Conservation (phyloP, 768 basidiomycete genomes). For the Hericium coralloides region DNA sequence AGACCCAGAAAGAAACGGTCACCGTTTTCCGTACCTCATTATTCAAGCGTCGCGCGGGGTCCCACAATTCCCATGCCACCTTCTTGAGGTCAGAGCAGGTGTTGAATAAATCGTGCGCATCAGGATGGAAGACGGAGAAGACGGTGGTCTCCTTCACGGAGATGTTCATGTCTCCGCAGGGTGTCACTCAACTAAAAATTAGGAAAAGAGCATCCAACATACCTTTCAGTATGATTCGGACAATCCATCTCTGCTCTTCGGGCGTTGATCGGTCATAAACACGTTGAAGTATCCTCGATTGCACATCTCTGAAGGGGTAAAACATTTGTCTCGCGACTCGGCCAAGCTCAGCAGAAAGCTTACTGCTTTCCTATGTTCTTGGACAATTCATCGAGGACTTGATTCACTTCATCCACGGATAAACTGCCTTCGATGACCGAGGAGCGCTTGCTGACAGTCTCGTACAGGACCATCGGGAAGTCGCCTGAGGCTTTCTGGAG, state of each 20-base stretch:
- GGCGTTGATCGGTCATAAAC: constrained; percentile 75
- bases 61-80: constrained; percentile 82
- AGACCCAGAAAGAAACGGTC: neutral
- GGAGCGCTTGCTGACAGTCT: constrained; percentile 78
- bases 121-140: constrained; percentile 85
- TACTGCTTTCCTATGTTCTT: constrained; percentile 70
- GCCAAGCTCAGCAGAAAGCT: constrained; percentile 9
- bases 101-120: constrained; percentile 90
- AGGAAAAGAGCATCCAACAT: neutral
- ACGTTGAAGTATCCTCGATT: constrained; percentile 67
- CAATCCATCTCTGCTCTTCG: constrained; percentile 90
- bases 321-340: neutral
- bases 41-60: constrained; percentile 59
- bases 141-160: constrained; percentile 93
- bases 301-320: constrained; percentile 47
- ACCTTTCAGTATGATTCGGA: constrained; percentile 96
- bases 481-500: constrained; percentile 69
- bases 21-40: constrained; percentile 33
- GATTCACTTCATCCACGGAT: constrained; percentile 79
- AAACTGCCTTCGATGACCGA: constrained; percentile 69
- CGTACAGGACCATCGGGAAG: constrained; percentile 79
- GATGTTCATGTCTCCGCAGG: constrained; percentile 70
- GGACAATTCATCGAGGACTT: constrained; percentile 69
- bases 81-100: constrained; percentile 95
- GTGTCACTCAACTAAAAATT: neutral